Evolutionary conservation across 345 rosid species (phyloP).

Genomic region (Arabidopsis thaliana): TAIR10.1 NC_003074.8:9659501-9660000

Average conservation of each 20-base stretch:
- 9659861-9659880: constrained; percentile 41
- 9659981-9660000: constrained; percentile 20
- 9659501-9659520: constrained; percentile 98
- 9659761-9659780: constrained; percentile 36
- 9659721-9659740: constrained; percentile 99
- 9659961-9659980: neutral
- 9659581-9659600: constrained; percentile 95
- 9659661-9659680: constrained; percentile 98
- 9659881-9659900: constrained; percentile 45
- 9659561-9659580: constrained; percentile 99
- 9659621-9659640: constrained; percentile 99
- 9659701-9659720: constrained; percentile 99
- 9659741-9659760: constrained; percentile 55
- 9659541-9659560: constrained; percentile 95
- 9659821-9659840: constrained; percentile 1
- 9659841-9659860: constrained; percentile 10
- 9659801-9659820: constrained; percentile 26
- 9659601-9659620: constrained; percentile 99
- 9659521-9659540: constrained; percentile 95
- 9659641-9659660: constrained; percentile 90
- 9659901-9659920: constrained; percentile 19
- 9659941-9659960: too few species aligned
- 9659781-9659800: constrained; percentile 38
- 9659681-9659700: constrained; percentile 98
- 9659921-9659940: too few species aligned